These are phyloP conservation scores for Heliamphora pulchella DNA, from an alignment of 179 eudicot species.

Conservation along the genomic window DNA sequence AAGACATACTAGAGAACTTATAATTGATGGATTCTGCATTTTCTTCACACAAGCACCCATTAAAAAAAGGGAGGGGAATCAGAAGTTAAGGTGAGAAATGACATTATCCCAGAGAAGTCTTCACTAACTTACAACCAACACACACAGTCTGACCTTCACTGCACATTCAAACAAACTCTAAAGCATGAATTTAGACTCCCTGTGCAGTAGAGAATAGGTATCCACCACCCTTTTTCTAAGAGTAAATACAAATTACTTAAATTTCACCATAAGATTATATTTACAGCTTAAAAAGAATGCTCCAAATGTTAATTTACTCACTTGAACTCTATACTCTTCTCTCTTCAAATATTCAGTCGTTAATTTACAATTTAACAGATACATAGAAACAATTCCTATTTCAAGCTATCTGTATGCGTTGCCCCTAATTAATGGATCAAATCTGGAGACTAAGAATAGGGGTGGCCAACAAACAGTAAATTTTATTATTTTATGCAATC, in stretches of 20 bases:
- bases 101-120: constrained; percentile 11
- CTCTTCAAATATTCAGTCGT: background rate
- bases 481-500: background rate
- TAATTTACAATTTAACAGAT: background rate
- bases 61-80: background rate
- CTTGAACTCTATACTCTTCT: background rate
- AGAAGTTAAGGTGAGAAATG: background rate
- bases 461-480: background rate
- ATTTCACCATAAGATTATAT: background rate
- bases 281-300: background rate
- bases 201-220: background rate
- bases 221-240: background rate
- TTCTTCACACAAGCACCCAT: too few relatives aligned
- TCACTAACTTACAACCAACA: background rate
- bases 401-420: background rate
- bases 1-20: background rate
- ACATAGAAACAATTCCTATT: background rate
- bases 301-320: background rate
- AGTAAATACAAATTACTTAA: background rate
- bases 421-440: background rate
- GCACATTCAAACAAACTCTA: constrained; percentile 5
- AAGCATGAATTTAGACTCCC: constrained; percentile 2
- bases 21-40: background rate
- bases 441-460: background rate
- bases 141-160: background rate